phyloP scores from a whole-genome alignment of 805 yeast genomes.

The Suhomyces kilbournensis region DNA sequence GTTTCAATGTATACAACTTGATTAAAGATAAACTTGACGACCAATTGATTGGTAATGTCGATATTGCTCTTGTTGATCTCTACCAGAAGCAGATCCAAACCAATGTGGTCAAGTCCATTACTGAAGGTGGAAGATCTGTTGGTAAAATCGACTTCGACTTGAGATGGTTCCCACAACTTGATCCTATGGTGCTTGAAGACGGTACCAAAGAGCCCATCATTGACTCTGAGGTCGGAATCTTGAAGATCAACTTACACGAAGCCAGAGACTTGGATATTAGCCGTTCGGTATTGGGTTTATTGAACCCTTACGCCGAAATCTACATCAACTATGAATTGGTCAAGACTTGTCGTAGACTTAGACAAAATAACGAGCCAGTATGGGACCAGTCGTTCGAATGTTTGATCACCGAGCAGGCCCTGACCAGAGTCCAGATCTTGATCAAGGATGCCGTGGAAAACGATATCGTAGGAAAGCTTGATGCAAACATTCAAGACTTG shows the following conservation, averaged over 20 bases:
- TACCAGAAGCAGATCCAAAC: constrained; percentile 50
- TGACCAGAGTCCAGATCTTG: constrained; percentile 51
- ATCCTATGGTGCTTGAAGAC: constrained; percentile 44
- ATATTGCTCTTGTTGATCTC: constrained; percentile 56
- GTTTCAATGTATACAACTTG: constrained; percentile 54
- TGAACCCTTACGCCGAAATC: constrained; percentile 69
- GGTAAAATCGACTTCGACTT: constrained; percentile 60
- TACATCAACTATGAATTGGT: constrained; percentile 54
- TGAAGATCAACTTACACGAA: constrained; percentile 59
- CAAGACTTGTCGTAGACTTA: constrained; percentile 59
- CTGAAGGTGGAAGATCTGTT: constrained; percentile 50
- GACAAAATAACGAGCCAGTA: constrained; percentile 67
- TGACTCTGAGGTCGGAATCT: constrained; percentile 70
- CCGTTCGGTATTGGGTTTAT: constrained; percentile 47
- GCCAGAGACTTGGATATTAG: constrained; percentile 57
- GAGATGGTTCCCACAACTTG: constrained; percentile 48
- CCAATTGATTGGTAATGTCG: constrained; percentile 43
- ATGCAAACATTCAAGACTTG: constrained; percentile 52
- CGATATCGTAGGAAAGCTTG: constrained; percentile 51
- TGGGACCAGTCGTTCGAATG: constrained; percentile 65
- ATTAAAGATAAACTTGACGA: constrained; percentile 53
- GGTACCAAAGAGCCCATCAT: constrained; percentile 49
- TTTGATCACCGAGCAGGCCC: constrained; percentile 58
- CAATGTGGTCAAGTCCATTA: constrained; percentile 43
- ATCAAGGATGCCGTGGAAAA: constrained; percentile 62